Evolutionary conservation across 2,329 filamentous ascomycete species (phyloP).

Genomic region (Colletotrichum horii): DNA sequence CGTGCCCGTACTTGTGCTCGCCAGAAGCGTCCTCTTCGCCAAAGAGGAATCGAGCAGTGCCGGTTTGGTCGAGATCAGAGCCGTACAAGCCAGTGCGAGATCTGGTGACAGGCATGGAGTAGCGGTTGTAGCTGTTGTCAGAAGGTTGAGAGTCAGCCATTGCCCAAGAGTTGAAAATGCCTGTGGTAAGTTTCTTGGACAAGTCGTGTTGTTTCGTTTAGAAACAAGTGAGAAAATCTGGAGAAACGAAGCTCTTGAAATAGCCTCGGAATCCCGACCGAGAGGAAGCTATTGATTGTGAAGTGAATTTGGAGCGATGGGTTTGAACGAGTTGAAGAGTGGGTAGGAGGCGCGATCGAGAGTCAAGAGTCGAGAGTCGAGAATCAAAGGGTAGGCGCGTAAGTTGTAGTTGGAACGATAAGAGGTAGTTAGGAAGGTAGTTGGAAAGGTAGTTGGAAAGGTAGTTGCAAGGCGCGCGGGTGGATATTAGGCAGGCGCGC

Average conservation of each 20-base stretch:
- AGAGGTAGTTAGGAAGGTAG: no score
- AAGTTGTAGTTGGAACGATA: neutral
- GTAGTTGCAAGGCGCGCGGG: neutral
- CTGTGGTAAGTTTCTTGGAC: neutral
- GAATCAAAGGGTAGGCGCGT: neutral
- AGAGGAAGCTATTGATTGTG: neutral
- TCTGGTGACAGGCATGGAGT: conserved; percentile 88
- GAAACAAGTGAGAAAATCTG: neutral
- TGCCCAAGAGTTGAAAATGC: neutral
- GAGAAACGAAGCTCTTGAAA: neutral
- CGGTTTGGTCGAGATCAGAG: conserved; percentile 78
- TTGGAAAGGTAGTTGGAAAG: neutral
- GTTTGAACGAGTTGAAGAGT: neutral
- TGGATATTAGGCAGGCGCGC: neutral
- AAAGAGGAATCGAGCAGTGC: conserved; percentile 86
- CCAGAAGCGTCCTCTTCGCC: conserved; percentile 76
- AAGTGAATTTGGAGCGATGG: neutral
- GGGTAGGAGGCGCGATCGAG: neutral
- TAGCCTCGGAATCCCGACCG: neutral
- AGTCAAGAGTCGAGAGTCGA: neutral
- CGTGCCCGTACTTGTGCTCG: conserved; percentile 72
- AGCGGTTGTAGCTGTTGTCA: conserved; percentile 75
- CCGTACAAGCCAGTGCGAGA: conserved; percentile 72
- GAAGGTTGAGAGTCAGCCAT: conserved; percentile 21
- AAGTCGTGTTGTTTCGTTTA: neutral